Conservation (phyloP, 2,329 filamentous ascomycete genomes). For the Rhinocladiella mackenziei region DNA sequence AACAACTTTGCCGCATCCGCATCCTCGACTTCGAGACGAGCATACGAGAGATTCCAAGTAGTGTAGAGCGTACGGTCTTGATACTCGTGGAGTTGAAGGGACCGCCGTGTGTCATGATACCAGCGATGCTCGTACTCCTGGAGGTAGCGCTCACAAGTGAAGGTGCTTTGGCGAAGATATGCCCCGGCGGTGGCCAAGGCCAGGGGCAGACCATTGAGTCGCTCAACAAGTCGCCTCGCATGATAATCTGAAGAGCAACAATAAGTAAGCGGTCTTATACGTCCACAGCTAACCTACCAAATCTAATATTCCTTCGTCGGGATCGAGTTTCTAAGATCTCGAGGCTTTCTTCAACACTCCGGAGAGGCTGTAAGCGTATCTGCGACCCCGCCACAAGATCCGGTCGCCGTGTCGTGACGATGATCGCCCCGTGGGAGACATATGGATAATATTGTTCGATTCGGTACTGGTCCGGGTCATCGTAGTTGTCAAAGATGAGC, state of each 20-base stretch:
- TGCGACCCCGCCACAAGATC: slow-evolving; percentile 2
- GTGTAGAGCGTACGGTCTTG: slow-evolving; percentile 1
- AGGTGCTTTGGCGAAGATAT: slow-evolving; percentile 40
- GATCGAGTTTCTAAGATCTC: slow-evolving; percentile 13
- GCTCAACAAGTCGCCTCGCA: slow-evolving; percentile 30
- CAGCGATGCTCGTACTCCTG: slow-evolving; percentile 5
- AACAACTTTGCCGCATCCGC: slow-evolving; percentile 36
- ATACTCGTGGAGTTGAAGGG: slow-evolving; percentile 1
- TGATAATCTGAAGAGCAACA: not conserved
- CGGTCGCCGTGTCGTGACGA: slow-evolving; percentile 26
- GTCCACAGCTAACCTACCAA: slow-evolving; percentile 14
- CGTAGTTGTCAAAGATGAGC: slow-evolving; percentile 33
- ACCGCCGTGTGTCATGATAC: not conserved
- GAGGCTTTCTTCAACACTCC: slow-evolving; percentile 10
- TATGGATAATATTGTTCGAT: slow-evolving; percentile 42
- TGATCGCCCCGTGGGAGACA: slow-evolving; percentile 21
- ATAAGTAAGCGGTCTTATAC: too few species aligned
- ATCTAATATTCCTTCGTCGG: slow-evolving; percentile 4
- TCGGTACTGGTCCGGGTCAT: slow-evolving; percentile 33
- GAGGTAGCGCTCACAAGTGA: slow-evolving; percentile 15
- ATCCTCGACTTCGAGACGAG: slow-evolving; percentile 2
- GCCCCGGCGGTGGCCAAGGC: slow-evolving; percentile 46
- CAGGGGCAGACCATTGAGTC: slow-evolving; percentile 45
- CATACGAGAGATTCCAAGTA: slow-evolving; percentile 9
- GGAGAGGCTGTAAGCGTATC: slow-evolving; percentile 7